Base-by-base conservation (phyloP, 2,329 filamentous ascomycete species). In the Nothophaeocryptopus gaeumannii region DNA sequence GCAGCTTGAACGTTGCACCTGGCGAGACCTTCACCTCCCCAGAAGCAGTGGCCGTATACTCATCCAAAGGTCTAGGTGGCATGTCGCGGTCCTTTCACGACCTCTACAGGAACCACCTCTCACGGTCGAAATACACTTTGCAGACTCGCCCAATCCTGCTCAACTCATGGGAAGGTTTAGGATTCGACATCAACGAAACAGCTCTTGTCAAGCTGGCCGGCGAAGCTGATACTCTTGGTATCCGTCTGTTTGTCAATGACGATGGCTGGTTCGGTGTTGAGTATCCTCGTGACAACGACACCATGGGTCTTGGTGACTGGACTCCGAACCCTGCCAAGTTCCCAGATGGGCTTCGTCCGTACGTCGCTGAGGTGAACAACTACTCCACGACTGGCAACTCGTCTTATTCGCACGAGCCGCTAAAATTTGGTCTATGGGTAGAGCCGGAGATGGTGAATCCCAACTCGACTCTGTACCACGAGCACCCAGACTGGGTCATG, bases 361-460 rank as follows among this genome's bases (percentile, higher is more conserved):
- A 83, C 1, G 76, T 83, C 1, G 65, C 74, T 0, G 70, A 74
- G 4, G 71, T 84, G 31, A 80, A 74, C 5, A 67, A 71, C 7
- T 71, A 82, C 5, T 38, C 39, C 39, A 71, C 73, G 1, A 66
- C 70, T 5, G 69, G 83, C 2, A 70, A 73, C 2, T 73, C 75
- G 0, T 65, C 72, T 2, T 75, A 78, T 29, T 72, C 76, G 0
- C 72, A 74, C 0, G 68, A 71, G 0, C 72, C 76, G 2, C 64
- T 86, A 39, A 72, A 75, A 10, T 86, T 86, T 55, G 83, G 83
- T 12, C 72, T 86, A 3, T 86, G 83, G 83, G 74, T 86, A 2
- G 83, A 86, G 61, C 82, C 82, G 0, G 83, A 86, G 58, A 86
- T 86, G 83, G 77, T 85, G 42, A 84, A 81, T 49, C 78, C 79